Evolutionary conservation across 768 basidiomycete species (phyloP), one percentile per base, ranked within the genome.

Genomic region (Lactarius psammicola): DNA sequence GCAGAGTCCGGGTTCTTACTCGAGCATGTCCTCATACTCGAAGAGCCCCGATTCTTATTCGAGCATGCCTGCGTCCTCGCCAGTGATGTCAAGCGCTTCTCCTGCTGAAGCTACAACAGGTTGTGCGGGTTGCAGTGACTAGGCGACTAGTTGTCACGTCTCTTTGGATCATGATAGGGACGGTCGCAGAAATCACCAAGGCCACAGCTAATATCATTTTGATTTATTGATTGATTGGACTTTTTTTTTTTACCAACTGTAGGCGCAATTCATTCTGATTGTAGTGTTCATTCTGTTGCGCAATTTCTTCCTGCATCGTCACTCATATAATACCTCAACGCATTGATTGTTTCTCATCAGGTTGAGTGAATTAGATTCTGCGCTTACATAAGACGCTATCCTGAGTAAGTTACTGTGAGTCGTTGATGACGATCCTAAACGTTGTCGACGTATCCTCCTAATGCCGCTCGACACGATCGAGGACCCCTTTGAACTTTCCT

Each of bases 401-500:
- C 7, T 44, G n/a, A n/a, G n/a, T 46, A 10, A 46, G 44, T 46
- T 10, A 4, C 44, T n/a, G 20, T 46, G n/a, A 46, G 44, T 46
- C n/a, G 11, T n/a, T n/a, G 20, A 20, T 8, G 42, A 42, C 42
- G 20, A 1, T 3, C n/a, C n/a, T 23, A 4, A 9, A 46, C n/a
- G n/a, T 10, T 4, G 5, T 23, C 11, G 38, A 18, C 15, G 46
- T 3, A 26, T 13, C 33, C 53, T 28, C 62, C 51, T 54, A 67
- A 70, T 70, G 69, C 69, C 69, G 11, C 67, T 70, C 49, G 49
- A 68, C 17, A 68, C 63, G 8, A 63, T 61, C 20, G 31, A 44
- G 53, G 58, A 60, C 3, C 87, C 60, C 72, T 88, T 30, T 78
- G 78, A 67, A 70, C 76, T 34, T 71, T 73, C 65, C 31, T 75